phyloP scores from a whole-genome alignment of 2,329 filamentous ascomycete genomes.

The Claviceps pusilla region DNA sequence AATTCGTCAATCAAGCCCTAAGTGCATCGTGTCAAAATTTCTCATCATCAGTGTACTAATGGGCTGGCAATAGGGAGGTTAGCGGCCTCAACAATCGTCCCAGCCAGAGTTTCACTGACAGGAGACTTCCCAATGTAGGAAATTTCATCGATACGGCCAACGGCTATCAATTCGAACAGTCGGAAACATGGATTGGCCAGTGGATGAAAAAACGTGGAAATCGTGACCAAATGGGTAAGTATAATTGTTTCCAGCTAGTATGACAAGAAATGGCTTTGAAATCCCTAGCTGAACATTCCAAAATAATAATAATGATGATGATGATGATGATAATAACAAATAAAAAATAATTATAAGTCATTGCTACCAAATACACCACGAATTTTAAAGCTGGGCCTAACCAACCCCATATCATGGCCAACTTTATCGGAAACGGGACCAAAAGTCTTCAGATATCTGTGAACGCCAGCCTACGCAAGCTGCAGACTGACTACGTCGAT shows the following conservation, averaged over 20 bases:
- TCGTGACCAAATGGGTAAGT: conserved; percentile 45
- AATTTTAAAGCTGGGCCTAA: conserved; percentile 33
- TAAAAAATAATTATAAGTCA: conserved; percentile 24
- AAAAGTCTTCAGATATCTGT: conserved; percentile 46
- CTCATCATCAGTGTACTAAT: not conserved
- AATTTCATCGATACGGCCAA: conserved; percentile 63
- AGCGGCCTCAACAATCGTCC: not conserved
- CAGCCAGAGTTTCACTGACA: not conserved
- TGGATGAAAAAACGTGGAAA: conserved; percentile 53
- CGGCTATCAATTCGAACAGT: conserved; percentile 50
- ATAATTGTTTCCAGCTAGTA: not conserved
- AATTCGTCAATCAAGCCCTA: not conserved
- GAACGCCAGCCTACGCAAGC: conserved; percentile 40
- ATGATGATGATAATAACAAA: too few relatives aligned
- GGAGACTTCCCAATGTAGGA: conserved; percentile 21
- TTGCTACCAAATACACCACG: conserved; percentile 55
- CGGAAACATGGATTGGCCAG: conserved; percentile 52
- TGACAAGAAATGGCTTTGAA: not conserved
- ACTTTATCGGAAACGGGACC: conserved; percentile 42
- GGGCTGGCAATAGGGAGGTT: conserved; percentile 12
- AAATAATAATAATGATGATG: too few relatives aligned
- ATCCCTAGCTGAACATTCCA: not conserved
- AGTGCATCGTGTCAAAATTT: not conserved
- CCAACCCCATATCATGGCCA: conserved; percentile 30
- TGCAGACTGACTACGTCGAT: conserved; percentile 56